phyloP scores from a whole-genome alignment of 169 alveolate genomes.

The Blepharisma undulans region DNA sequence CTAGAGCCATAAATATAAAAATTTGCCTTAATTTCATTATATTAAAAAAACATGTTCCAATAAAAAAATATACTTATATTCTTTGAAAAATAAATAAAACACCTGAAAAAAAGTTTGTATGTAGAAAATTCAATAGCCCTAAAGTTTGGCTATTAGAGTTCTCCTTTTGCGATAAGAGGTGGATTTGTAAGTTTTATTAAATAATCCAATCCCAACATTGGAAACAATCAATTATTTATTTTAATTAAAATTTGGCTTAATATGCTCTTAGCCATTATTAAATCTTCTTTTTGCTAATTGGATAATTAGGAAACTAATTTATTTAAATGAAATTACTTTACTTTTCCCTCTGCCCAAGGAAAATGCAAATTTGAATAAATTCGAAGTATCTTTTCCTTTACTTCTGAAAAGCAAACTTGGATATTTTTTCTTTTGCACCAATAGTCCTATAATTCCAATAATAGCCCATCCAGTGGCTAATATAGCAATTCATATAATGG shows the following conservation, averaged over 20 bases:
- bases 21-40: background rate
- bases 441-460: background rate
- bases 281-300: no score
- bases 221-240: no score
- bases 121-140: background rate
- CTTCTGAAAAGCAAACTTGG: background rate
- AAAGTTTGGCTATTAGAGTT: background rate
- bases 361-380: background rate
- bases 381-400: background rate
- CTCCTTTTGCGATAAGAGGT: no score
- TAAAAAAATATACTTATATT: no score
- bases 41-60: background rate
- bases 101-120: background rate
- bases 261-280: no score
- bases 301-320: no score
- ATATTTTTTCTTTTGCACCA: background rate
- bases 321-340: background rate
- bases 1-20: background rate
- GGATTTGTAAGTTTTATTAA: no score
- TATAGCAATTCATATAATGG: background rate
- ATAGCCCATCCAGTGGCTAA: slow-evolving; percentile 10
- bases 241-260: background rate
- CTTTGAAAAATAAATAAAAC: background rate
- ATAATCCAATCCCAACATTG: no score
- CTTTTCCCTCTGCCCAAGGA: background rate